phyloP scores from a whole-genome alignment of 352 stramenopile species.

The Phytophthora cactorum region DNA sequence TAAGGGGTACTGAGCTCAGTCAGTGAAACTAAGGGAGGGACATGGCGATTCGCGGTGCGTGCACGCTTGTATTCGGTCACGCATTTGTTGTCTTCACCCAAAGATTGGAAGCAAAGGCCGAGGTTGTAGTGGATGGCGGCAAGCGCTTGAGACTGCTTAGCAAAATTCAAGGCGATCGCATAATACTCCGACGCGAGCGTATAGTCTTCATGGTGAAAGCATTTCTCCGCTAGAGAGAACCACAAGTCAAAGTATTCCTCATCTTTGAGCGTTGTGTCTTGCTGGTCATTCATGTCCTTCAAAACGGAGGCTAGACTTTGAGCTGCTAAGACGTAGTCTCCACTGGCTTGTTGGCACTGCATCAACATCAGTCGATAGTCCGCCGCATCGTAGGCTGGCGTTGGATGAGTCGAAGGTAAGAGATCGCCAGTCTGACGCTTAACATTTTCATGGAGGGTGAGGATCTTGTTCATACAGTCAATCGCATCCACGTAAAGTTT shows the following conservation, averaged over 20 bases:
- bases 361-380: conserved; percentile 76
- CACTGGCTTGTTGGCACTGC: conserved; percentile 66
- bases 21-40: conserved; percentile 47
- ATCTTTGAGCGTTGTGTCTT: conserved; percentile 46
- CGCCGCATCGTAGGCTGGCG: conserved; percentile 35
- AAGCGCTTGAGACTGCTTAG: conserved; percentile 66
- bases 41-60: conserved; percentile 68
- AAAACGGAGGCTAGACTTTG: conserved; percentile 54
- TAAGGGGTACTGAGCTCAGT: conserved; percentile 52
- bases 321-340: conserved; percentile 61
- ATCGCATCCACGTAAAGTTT: conserved; percentile 60
- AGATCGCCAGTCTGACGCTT: background rate
- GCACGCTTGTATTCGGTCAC: conserved; percentile 72
- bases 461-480: conserved; percentile 54
- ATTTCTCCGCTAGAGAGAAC: conserved; percentile 61
- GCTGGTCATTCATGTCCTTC: conserved; percentile 31
- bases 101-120: conserved; percentile 60
- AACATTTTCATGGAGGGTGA: conserved; percentile 26
- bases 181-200: conserved; percentile 67
- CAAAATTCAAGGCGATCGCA: conserved; percentile 60
- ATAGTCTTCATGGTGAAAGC: conserved; percentile 74
- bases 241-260: conserved; percentile 65
- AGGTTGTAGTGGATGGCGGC: conserved; percentile 63
- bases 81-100: conserved; percentile 56
- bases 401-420: conserved; percentile 5